These are phyloP conservation scores for Buddleja alternifolia DNA, from an alignment of 257 asterid genomes.

Conservation along the genomic window DNA sequence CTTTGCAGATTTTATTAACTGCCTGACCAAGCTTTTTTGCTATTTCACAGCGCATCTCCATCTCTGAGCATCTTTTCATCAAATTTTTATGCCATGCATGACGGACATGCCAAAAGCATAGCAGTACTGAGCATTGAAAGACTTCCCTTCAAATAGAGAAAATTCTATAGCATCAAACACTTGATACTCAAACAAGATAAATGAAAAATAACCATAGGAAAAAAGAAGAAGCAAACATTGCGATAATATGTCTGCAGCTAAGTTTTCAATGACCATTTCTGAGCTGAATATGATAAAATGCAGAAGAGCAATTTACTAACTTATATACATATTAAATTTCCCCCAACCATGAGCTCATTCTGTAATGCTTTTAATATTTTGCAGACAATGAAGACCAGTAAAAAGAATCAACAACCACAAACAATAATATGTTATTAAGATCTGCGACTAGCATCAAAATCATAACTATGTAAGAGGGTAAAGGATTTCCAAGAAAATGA, in stretches of 20 bases:
- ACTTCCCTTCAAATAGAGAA: constrained; percentile 61
- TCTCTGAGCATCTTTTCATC: constrained; percentile 64
- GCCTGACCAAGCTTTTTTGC: constrained; percentile 64
- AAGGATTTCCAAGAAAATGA: neutral
- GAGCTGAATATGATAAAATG: constrained; percentile 13
- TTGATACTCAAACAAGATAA: constrained; percentile 4
- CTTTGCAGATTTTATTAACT: constrained; percentile 59
- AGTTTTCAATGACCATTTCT: neutral
- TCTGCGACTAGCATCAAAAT: constrained; percentile 4
- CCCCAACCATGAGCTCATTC: constrained; percentile 12
- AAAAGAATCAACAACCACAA: constrained; percentile 2
- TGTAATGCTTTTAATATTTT: neutral
- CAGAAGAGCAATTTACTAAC: constrained; percentile 13
- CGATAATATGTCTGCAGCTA: constrained; percentile 6
- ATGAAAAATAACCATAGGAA: constrained; percentile 11
- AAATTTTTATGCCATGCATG: constrained; percentile 92
- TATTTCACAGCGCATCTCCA: constrained; percentile 53
- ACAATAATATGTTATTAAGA: neutral
- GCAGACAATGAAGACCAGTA: neutral
- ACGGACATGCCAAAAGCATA: constrained; percentile 95
- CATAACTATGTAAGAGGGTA: neutral
- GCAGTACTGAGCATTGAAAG: constrained; percentile 80
- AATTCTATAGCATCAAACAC: constrained; percentile 32
- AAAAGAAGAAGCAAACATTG: neutral
- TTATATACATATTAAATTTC: constrained; percentile 1